These are phyloP conservation scores for Wakefieldia striispora DNA, from an alignment of 768 basidiomycete species.

Conservation along the genomic window DNA sequence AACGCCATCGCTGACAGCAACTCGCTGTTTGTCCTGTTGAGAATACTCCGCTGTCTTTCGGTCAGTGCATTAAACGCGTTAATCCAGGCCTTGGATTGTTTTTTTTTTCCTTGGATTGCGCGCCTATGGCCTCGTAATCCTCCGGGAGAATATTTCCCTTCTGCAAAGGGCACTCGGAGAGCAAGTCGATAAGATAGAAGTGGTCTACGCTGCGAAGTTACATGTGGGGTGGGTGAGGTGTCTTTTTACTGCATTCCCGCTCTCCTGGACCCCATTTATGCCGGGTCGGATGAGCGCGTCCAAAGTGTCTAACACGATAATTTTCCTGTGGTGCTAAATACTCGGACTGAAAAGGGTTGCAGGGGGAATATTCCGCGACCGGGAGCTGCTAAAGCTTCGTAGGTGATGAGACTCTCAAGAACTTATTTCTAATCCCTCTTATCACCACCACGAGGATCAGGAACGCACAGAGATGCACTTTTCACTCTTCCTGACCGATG, in stretches of 20 bases:
- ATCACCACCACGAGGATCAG: slow-evolving; percentile 41
- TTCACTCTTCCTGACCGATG: slow-evolving; percentile 60
- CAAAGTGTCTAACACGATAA: neutral
- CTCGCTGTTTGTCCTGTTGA: slow-evolving; percentile 59
- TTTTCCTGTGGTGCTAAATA: neutral
- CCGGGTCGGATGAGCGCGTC: slow-evolving; percentile 5
- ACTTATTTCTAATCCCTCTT: neutral
- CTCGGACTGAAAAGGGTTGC: neutral
- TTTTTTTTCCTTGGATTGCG: slow-evolving; percentile 54
- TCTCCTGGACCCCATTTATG: slow-evolving; percentile 6
- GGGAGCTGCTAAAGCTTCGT: slow-evolving; percentile 1
- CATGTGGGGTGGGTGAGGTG: neutral
- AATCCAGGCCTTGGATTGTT: slow-evolving; percentile 42
- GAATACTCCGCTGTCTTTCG: slow-evolving; percentile 54
- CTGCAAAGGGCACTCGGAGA: slow-evolving; percentile 43
- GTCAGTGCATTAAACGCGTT: slow-evolving; percentile 58
- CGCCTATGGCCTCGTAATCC: slow-evolving; percentile 51
- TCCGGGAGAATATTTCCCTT: slow-evolving; percentile 50
- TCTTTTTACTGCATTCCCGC: neutral
- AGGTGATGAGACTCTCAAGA: neutral
- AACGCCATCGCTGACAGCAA: slow-evolving; percentile 62
- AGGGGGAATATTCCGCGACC: neutral
- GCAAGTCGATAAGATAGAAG: slow-evolving; percentile 57
- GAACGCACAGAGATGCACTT: slow-evolving; percentile 88
- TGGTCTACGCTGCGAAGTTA: slow-evolving; percentile 16